Conservation (phyloP, 2,329 filamentous ascomycete species). For the Lasiodiplodia hormozganensis region DNA sequence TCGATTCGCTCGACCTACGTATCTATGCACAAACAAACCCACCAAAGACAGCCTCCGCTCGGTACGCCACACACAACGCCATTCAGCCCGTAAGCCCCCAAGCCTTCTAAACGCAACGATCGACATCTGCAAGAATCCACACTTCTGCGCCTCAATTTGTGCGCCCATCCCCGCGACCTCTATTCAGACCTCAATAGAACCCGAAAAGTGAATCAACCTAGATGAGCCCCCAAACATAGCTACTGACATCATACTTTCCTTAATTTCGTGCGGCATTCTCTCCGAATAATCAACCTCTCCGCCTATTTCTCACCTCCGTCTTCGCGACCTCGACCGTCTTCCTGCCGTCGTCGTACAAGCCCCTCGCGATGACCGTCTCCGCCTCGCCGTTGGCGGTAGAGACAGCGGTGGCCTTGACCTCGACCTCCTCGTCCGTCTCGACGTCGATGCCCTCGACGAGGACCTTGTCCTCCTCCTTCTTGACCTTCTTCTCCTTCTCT, state of each 20-base stretch:
- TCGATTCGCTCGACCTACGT: slow-evolving; percentile 1
- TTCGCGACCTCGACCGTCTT: slow-evolving; percentile 21
- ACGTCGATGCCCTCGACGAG: slow-evolving; percentile 32
- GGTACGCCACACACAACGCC: slow-evolving; percentile 19
- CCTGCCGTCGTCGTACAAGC: slow-evolving; percentile 25
- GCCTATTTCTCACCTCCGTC: slow-evolving; percentile 21
- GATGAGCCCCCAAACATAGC: neutral
- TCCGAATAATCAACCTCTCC: neutral
- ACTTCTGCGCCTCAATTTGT: neutral
- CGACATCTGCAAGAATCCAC: neutral
- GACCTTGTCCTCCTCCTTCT: slow-evolving; percentile 33
- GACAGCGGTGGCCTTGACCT: neutral
- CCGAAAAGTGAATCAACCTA: neutral
- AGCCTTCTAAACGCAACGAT: neutral
- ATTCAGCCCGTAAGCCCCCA: neutral
- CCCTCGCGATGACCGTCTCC: slow-evolving; percentile 22
- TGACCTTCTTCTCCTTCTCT: slow-evolving; percentile 33
- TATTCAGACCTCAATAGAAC: neutral
- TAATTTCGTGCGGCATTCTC: neutral
- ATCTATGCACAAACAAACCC: neutral
- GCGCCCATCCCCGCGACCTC: neutral
- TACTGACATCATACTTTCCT: neutral
- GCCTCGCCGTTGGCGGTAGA: neutral
- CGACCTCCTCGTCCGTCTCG: slow-evolving; percentile 31
- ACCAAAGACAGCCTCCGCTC: neutral